These are phyloP conservation scores for Raphanus sativus DNA, from an alignment of 345 rosid genomes.

Conservation along the genomic window DNA sequence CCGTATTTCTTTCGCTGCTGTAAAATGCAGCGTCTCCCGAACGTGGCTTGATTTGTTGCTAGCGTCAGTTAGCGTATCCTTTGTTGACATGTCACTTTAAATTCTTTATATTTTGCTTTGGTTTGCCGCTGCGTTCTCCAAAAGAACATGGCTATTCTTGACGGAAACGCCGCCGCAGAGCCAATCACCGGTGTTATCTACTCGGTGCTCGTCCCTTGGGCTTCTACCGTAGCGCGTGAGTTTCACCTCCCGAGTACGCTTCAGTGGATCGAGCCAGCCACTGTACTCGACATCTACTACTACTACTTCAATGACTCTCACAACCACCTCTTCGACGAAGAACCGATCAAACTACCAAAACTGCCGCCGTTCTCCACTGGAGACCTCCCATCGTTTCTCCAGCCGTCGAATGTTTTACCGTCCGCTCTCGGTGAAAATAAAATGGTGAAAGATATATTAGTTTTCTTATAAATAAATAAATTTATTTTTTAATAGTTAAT, in stretches of 20 bases:
- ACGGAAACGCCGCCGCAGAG: slow-evolving; percentile 38
- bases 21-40: too few relatives aligned
- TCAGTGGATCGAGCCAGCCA: slow-evolving; percentile 75
- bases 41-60: too few relatives aligned
- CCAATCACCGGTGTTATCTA: slow-evolving; percentile 47
- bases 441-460: too few relatives aligned
- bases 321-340: slow-evolving; percentile 25
- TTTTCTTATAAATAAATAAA: too few relatives aligned
- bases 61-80: too few relatives aligned
- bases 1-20: too few relatives aligned
- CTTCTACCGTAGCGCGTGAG: slow-evolving; percentile 46
- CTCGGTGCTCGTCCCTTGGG: slow-evolving; percentile 63
- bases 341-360: slow-evolving; percentile 46
- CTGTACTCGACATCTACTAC: slow-evolving; percentile 57
- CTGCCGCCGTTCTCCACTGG: slow-evolving; percentile 39
- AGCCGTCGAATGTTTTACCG: slow-evolving; percentile 26
- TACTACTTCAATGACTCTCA: slow-evolving; percentile 49
- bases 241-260: slow-evolving; percentile 42
- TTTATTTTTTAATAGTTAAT: too few relatives aligned
- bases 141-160: too few relatives aligned
- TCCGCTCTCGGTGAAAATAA: slow-evolving; percentile 8
- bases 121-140: too few relatives aligned
- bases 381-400: slow-evolving; percentile 60
- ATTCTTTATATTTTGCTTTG: too few relatives aligned
- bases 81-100: too few relatives aligned